A percentile compares a stretch with the other conserved stretches of the same genome.
Conservation (phyloP, 2,329 filamentous ascomycete species). For the Cordyceps cicadae region DNA sequence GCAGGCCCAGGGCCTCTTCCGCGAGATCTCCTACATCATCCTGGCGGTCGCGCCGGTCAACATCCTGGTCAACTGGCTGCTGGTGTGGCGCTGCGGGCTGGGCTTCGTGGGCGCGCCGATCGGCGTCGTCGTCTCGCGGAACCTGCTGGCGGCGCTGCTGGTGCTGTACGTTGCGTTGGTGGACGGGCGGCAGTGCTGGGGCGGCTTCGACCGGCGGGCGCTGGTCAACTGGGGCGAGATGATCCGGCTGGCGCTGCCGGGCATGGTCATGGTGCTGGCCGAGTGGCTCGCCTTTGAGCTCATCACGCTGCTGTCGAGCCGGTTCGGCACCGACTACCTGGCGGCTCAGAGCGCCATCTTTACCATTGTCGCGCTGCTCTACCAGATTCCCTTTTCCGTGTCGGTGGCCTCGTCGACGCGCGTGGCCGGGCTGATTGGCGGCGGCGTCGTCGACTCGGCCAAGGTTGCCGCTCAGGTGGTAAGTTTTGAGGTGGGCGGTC, state of each 20-base stretch:
- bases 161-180: conserved; percentile 70
- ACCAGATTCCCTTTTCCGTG: conserved; percentile 86
- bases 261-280: conserved; percentile 87
- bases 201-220: conserved; percentile 63
- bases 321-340: conserved; percentile 71
- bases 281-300: conserved; percentile 93
- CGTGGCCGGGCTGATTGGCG: conserved; percentile 89
- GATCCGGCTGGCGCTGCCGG: conserved; percentile 79
- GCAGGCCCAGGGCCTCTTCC: conserved; percentile 75
- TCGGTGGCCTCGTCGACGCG: conserved; percentile 82
- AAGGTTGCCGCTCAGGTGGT: conserved; percentile 70
- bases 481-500: too few relatives aligned
- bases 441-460: conserved; percentile 70
- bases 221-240: conserved; percentile 70
- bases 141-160: conserved; percentile 63
- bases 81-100: conserved; percentile 61
- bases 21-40: conserved; percentile 67
- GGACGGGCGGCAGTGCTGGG: conserved; percentile 73
- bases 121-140: conserved; percentile 70
- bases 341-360: conserved; percentile 86
- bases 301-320: conserved; percentile 72
- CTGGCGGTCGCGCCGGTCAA: conserved; percentile 70
- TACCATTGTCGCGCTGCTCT: conserved; percentile 71
- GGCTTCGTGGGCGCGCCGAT: conserved; percentile 77
- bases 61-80: conserved; percentile 66